A percentile compares a stretch with the other conserved stretches of the same genome.
phyloP scores from a whole-genome alignment of 163 green algal genomes.

The Botryococcus braunii region DNA sequence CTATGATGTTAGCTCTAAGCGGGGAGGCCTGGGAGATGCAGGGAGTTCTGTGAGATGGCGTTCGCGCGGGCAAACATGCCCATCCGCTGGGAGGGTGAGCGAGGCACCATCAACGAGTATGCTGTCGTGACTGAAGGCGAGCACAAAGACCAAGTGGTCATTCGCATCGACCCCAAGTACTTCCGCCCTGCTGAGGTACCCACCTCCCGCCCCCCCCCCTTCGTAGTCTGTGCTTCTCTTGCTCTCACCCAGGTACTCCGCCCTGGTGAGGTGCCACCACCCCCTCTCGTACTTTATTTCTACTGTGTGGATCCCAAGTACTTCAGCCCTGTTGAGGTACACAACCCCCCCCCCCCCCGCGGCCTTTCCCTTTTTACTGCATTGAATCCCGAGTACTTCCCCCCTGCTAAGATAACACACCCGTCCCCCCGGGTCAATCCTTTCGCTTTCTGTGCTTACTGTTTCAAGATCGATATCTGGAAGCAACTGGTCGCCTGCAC shows the following conservation, averaged over 20 bases:
- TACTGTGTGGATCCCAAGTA: constrained; percentile 47
- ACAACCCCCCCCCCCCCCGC: not conserved
- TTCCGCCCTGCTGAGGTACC: constrained; percentile 54
- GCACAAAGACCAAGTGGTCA: constrained; percentile 29
- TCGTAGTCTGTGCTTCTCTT: too few species aligned
- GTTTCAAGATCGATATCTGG: too few species aligned
- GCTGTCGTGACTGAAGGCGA: constrained; percentile 23
- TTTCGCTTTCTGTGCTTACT: constrained; percentile 46
- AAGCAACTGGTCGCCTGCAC: constrained; percentile 42
- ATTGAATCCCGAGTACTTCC: too few species aligned
- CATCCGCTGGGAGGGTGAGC: constrained; percentile 38
- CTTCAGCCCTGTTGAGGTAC: constrained; percentile 54
- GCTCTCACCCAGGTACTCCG: too few species aligned
- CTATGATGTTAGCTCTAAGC: too few species aligned
- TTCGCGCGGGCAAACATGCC: constrained; percentile 38
- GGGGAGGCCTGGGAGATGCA: too few species aligned
- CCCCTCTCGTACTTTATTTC: too few species aligned
- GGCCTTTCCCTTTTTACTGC: too few species aligned
- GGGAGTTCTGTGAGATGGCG: constrained; percentile 46
- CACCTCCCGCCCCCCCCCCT: not conserved
- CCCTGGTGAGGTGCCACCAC: too few species aligned
- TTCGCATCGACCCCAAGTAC: constrained; percentile 45
- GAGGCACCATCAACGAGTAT: constrained; percentile 21
- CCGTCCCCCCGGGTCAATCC: too few species aligned
- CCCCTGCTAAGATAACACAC: too few species aligned